Percentiles rank a stretch among this genome's conserved stretches.
Evolutionary conservation across 306 rosid genomes (phyloP).

Genomic region (Crataegus laevigata): DNA sequence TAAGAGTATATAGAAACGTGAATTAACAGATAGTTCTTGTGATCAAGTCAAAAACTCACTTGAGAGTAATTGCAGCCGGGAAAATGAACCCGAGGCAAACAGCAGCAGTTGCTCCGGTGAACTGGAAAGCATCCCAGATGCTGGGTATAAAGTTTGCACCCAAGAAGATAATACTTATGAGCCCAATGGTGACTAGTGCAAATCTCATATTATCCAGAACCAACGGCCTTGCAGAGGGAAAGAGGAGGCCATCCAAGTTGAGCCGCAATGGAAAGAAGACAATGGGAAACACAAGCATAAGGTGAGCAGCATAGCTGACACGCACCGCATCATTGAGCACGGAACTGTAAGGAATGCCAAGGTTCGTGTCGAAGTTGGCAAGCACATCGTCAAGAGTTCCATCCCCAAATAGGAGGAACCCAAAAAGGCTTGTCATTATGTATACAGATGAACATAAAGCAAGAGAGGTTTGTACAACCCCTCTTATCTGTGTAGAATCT

Average conservation of each 20-base stretch:
- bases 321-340: conserved; percentile 73
- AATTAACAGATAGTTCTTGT: background rate
- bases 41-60: conserved; percentile 31
- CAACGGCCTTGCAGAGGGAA: conserved; percentile 61
- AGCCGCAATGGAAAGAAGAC: conserved; percentile 67
- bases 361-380: conserved; percentile 76
- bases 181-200: conserved; percentile 45
- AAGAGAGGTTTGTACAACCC: conserved; percentile 64
- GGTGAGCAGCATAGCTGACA: conserved; percentile 85
- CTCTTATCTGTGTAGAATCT: conserved; percentile 54
- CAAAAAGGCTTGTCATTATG: conserved; percentile 74
- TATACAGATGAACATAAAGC: conserved; percentile 68
- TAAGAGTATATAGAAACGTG: conserved; percentile 42
- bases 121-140: conserved; percentile 72
- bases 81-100: conserved; percentile 64
- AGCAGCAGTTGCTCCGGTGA: conserved; percentile 78
- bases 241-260: conserved; percentile 73
- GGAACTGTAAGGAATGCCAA: conserved; percentile 67
- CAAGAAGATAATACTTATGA: conserved; percentile 34
- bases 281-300: conserved; percentile 78
- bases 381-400: conserved; percentile 79
- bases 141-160: conserved; percentile 67
- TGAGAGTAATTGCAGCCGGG: conserved; percentile 64
- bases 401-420: conserved; percentile 84
- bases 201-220: conserved; percentile 57